Base-by-base conservation (phyloP, 208 protist genomes). In the Trypanosoma melophagium region DNA sequence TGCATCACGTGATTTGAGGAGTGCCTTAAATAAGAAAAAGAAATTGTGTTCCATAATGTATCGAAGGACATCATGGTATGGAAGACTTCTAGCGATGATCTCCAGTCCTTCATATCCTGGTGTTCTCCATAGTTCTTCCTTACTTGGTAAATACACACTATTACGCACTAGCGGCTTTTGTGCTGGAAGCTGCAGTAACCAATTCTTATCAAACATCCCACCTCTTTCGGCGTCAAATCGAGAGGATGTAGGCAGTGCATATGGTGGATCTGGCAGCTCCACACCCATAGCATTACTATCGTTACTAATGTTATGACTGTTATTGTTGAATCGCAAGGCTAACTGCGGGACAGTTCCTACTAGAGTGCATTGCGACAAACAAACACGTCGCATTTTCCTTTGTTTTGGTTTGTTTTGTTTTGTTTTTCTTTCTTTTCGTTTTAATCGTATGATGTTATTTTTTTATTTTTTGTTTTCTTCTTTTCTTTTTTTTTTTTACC, bases 1-100 rank as follows among this genome's bases (percentile, higher is more conserved):
- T 12, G 87, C 90, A 56, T 92, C 88, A 22, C 44, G 28, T 38
- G 77, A 62, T 50, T 68, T 76, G 41, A 93, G 65, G 12, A 93
- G 47, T 19, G 77, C 69, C 0, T 76, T 44, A 35, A 93, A 84
- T n/a, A 93, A 67, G 62, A 91, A 86, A 25, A 81, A 81, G 63
- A 79, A 84, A 76, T 83, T 80, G 60, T 94, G 84, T 69, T 92
- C 81, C 77, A 84, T 87, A 61, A 94, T 84, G 49, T 81, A 72
- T 13, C 81, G 73, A 45, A 93, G 74, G 22, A 68, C 77, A 22
- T 88, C 83, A 56, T 90, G 79, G 69, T 93, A 95, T 1, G 83
- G 77, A 52, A 77, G 69, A 16, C 74, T 76, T 24, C 75, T 76
- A 14, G 65, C 66, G 7, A 93, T 25, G 57, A 74, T 67, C 17